Evolutionary conservation across 2,329 filamentous ascomycete genomes (phyloP).

Genomic region (Phyllosticta capitalensis): DNA sequence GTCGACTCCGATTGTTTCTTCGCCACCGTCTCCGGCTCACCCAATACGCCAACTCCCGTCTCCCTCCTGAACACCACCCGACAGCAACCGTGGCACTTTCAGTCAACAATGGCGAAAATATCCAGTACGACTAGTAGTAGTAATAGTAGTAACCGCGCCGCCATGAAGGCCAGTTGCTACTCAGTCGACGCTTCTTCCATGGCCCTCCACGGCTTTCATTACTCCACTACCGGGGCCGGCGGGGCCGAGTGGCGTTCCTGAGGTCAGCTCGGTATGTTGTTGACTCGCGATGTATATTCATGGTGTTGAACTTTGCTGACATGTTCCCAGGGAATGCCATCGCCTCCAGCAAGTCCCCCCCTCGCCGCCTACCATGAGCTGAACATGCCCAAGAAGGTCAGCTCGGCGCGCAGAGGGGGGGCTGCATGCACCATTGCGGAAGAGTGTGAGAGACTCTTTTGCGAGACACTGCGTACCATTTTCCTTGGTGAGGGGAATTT

Average conservation of each 20-base stretch:
- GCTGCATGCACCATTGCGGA: slow-evolving; percentile 93
- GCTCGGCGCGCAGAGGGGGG: slow-evolving; percentile 59
- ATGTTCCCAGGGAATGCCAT: slow-evolving; percentile 60
- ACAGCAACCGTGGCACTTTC: slow-evolving; percentile 38
- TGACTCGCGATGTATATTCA: neutral
- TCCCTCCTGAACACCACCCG: neutral
- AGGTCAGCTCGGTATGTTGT: slow-evolving; percentile 33
- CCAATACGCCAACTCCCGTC: neutral
- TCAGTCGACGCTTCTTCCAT: slow-evolving; percentile 61
- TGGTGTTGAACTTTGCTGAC: slow-evolving; percentile 13
- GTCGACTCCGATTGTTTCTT: neutral
- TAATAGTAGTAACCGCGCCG: slow-evolving; percentile 56
- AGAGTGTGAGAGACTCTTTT: slow-evolving; percentile 99
- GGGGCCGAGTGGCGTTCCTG: slow-evolving; percentile 41
- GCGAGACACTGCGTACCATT: slow-evolving; percentile 84
- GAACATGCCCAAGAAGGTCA: slow-evolving; percentile 24
- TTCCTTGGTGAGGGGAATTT: slow-evolving; percentile 92
- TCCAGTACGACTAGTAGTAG: slow-evolving; percentile 60
- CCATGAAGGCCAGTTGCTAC: slow-evolving; percentile 88
- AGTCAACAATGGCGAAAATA: slow-evolving; percentile 56
- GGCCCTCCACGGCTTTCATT: slow-evolving; percentile 76
- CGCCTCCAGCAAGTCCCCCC: slow-evolving; percentile 81
- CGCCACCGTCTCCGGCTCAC: neutral
- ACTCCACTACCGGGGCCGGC: slow-evolving; percentile 86
- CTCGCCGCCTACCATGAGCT: slow-evolving; percentile 62